Percentiles rank a stretch among this genome's conserved stretches.
These are phyloP conservation scores for Taxillus chinensis DNA, from an alignment of 164 flowering plant genomes.

Conservation along the genomic window DNA sequence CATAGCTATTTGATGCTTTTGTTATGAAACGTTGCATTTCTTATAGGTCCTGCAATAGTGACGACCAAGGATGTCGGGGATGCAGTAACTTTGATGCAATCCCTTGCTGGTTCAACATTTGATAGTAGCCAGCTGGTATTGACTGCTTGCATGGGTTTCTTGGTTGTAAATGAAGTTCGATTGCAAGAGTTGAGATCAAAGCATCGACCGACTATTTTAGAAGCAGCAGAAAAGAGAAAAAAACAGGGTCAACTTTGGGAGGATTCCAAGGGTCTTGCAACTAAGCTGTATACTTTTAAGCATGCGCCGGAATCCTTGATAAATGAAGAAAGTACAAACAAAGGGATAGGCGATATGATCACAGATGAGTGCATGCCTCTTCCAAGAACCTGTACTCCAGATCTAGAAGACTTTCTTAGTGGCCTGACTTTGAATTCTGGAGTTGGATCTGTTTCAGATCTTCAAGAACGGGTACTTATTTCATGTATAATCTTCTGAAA, in stretches of 20 bases:
- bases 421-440: conserved; percentile 32
- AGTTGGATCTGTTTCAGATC: conserved; percentile 53
- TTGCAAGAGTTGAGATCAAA: conserved; percentile 2
- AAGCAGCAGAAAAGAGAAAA: background rate
- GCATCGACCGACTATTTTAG: conserved; percentile 1
- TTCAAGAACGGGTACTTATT: conserved; percentile 68
- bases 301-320: background rate
- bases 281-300: conserved; percentile 3
- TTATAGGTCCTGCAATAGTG: conserved; percentile 4
- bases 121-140: conserved; percentile 5
- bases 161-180: background rate
- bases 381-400: conserved; percentile 23
- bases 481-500: background rate
- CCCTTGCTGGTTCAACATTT: conserved; percentile 8
- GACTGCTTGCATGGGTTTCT: conserved; percentile 3
- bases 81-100: conserved; percentile 7
- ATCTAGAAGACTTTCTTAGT: conserved; percentile 37
- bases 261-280: conserved; percentile 4
- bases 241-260: background rate
- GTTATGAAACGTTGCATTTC: background rate
- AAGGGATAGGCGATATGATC: conserved; percentile 20
- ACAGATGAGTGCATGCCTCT: conserved; percentile 15
- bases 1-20: background rate
- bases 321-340: conserved; percentile 16
- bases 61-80: conserved; percentile 7